A percentile compares a stretch with the other conserved stretches of the same genome.
Conservation (phyloP, 2,329 filamentous ascomycete species). For the Elsinoe perseae region DNA sequence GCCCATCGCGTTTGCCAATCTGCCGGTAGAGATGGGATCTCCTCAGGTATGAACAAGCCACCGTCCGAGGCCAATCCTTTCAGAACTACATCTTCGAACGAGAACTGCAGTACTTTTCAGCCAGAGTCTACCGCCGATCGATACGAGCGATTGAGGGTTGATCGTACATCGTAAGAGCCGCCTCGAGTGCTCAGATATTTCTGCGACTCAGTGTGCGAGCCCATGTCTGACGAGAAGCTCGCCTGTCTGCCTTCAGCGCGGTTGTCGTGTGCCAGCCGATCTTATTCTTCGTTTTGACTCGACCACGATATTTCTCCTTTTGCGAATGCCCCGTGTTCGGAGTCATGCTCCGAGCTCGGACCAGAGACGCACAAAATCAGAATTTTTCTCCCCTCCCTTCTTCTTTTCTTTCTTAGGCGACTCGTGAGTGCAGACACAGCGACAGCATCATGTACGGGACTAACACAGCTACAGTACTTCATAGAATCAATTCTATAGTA, state of each 20-base stretch:
- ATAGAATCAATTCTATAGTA: conserved; percentile 98
- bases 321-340: background rate
- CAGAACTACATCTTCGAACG: conserved; percentile 84
- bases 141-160: conserved; percentile 1
- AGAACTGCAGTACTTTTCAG: conserved; percentile 51
- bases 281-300: no score
- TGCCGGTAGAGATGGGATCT: conserved; percentile 58
- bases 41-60: conserved; percentile 81
- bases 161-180: conserved; percentile 53
- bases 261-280: background rate
- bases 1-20: conserved; percentile 66
- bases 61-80: conserved; percentile 82
- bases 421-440: conserved; percentile 14
- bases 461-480: conserved; percentile 21
- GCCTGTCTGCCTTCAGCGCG: background rate
- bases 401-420: conserved; percentile 20
- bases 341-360: background rate
- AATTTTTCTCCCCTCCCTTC: conserved; percentile 15
- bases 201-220: conserved; percentile 48
- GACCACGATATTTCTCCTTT: background rate
- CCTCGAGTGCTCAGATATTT: conserved; percentile 56
- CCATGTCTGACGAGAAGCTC: conserved; percentile 10
- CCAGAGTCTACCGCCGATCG: conserved; percentile 23
- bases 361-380: conserved; percentile 7
- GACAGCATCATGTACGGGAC: background rate